phyloP scores from a whole-genome alignment of 2,329 filamentous ascomycete species.

The Aspergillus udagawae region DNA sequence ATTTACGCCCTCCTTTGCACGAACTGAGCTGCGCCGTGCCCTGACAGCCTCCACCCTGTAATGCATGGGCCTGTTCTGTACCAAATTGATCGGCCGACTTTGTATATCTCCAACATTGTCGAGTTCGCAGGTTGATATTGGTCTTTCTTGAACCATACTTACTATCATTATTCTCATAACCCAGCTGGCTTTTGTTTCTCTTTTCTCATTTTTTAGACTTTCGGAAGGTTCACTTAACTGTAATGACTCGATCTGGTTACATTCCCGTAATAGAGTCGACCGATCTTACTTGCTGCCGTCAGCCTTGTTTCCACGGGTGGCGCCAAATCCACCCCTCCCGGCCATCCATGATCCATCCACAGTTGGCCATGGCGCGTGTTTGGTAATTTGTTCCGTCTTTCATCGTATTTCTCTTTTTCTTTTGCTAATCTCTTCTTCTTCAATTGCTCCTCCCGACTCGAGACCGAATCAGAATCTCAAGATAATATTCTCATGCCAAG shows the following conservation, averaged over 20 bases:
- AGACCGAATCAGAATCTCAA: not conserved
- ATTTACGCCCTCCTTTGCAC: not conserved
- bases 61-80: slow-evolving; percentile 9
- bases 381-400: not conserved
- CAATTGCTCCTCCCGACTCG: not conserved
- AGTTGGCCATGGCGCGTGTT: not conserved
- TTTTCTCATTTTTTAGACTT: not conserved
- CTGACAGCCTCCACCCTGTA: slow-evolving; percentile 12
- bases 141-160: not conserved
- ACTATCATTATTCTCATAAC: not conserved
- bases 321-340: slow-evolving; percentile 17
- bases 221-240: not conserved
- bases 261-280: slow-evolving; percentile 17
- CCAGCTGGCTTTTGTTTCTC: not conserved
- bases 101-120: slow-evolving; percentile 8
- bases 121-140: not conserved
- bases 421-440: not conserved
- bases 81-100: not conserved
- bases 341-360: slow-evolving; percentile 9
- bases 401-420: not conserved
- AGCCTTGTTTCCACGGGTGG: slow-evolving; percentile 23
- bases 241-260: slow-evolving; percentile 20
- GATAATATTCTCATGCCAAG: slow-evolving; percentile 16
- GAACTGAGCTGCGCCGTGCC: slow-evolving; percentile 6
- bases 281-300: slow-evolving; percentile 24